These are phyloP conservation scores for Plectosphaerella sp. DNA, from an alignment of 2,329 filamentous ascomycete genomes.

Conservation along the genomic window DNA sequence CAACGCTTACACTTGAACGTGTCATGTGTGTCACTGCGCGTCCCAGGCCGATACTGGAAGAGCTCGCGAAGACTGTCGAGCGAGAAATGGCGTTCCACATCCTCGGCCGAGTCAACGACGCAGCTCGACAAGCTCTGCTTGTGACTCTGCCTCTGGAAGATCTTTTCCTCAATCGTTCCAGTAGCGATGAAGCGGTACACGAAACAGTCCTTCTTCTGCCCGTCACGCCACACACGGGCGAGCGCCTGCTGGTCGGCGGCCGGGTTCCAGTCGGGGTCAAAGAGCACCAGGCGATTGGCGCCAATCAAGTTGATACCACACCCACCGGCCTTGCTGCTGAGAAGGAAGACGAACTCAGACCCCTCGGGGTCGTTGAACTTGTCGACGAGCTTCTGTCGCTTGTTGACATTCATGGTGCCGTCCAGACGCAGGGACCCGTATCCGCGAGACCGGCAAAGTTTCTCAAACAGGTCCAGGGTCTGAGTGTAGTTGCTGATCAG, in stretches of 20 bases:
- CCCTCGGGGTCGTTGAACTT: slow-evolving; percentile 94
- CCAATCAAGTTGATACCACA: slow-evolving; percentile 96
- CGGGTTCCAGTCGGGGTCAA: slow-evolving; percentile 97
- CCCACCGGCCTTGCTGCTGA: slow-evolving; percentile 93
- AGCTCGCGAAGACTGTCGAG: slow-evolving; percentile 86
- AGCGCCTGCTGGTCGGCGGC: slow-evolving; percentile 96
- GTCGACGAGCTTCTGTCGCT: slow-evolving; percentile 94
- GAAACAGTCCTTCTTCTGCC: slow-evolving; percentile 98
- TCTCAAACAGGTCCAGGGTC: slow-evolving; percentile 91
- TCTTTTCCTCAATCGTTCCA: slow-evolving; percentile 97
- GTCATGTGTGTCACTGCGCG: slow-evolving; percentile 90
- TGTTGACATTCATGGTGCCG: slow-evolving; percentile 96
- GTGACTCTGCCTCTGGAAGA: slow-evolving; percentile 97
- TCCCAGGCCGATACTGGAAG: slow-evolving; percentile 85
- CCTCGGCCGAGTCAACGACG: slow-evolving; percentile 93
- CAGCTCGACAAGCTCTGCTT: slow-evolving; percentile 96
- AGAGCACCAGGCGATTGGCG: slow-evolving; percentile 89
- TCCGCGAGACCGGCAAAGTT: slow-evolving; percentile 74
- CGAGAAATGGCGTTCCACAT: slow-evolving; percentile 95
- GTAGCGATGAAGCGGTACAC: slow-evolving; percentile 99
- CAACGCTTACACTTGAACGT: slow-evolving; percentile 98
- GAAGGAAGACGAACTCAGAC: slow-evolving; percentile 87
- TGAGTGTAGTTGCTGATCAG: slow-evolving; percentile 98
- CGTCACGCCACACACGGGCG: slow-evolving; percentile 96
- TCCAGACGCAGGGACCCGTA: slow-evolving; percentile 90